phyloP scores from a whole-genome alignment of 257 asterid species.

The Phtheirospermum japonicum region DNA sequence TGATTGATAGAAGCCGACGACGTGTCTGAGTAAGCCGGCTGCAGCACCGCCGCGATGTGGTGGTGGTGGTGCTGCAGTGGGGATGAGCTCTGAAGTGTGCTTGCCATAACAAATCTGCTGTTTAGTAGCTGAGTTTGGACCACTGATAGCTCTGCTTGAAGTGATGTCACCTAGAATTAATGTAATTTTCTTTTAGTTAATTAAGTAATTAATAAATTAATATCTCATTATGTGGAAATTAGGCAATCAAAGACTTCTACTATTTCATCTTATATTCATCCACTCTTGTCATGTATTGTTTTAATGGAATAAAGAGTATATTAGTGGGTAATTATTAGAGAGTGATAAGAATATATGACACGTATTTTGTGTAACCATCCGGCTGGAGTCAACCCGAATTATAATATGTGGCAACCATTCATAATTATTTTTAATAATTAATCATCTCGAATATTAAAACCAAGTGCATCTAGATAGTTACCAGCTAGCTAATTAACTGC shows the following conservation, averaged over 20 bases:
- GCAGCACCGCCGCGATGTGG: slow-evolving; percentile 31
- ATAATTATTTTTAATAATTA: too few species aligned
- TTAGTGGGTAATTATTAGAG: too few species aligned
- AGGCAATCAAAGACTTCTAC: too few species aligned
- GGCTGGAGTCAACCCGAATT: too few species aligned
- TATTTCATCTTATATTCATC: not conserved
- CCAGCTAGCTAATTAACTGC: too few species aligned
- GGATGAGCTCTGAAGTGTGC: slow-evolving; percentile 49
- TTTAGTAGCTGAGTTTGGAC: slow-evolving; percentile 73
- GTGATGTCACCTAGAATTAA: slow-evolving; percentile 59
- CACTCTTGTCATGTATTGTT: not conserved
- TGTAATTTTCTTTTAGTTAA: not conserved
- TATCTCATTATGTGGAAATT: not conserved
- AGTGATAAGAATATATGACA: too few species aligned
- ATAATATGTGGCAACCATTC: too few species aligned
- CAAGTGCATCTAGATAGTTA: too few species aligned
- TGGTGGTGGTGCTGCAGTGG: slow-evolving; percentile 31
- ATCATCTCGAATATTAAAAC: too few species aligned
- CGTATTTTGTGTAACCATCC: too few species aligned
- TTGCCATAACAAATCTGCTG: slow-evolving; percentile 57
- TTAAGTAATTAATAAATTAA: too few species aligned
- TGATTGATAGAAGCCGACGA: slow-evolving; percentile 68
- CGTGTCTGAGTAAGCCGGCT: slow-evolving; percentile 62
- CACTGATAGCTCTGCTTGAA: slow-evolving; percentile 67
- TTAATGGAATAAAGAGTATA: too few species aligned